A percentile compares a stretch with the other conserved stretches of the same genome.
phyloP scores from a whole-genome alignment of 2,329 filamentous ascomycete species.

The Aspergillus ibericus region DNA sequence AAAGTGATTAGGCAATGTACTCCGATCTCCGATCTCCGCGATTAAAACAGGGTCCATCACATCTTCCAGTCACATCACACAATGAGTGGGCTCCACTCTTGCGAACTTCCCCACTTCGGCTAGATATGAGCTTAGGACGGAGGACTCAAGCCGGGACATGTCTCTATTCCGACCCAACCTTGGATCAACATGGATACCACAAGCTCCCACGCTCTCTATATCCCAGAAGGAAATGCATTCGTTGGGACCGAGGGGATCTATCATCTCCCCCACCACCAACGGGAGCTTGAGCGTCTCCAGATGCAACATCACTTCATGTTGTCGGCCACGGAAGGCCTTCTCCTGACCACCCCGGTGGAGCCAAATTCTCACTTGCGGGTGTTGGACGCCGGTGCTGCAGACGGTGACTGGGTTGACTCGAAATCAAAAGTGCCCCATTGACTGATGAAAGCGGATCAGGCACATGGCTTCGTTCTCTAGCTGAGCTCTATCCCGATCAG shows the following conservation, averaged over 20 bases:
- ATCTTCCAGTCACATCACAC: too few relatives aligned
- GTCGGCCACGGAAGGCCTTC: conserved; percentile 6
- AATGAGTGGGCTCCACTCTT: too few relatives aligned
- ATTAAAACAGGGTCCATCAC: too few relatives aligned
- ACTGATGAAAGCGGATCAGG: neutral
- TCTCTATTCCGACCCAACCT: too few relatives aligned
- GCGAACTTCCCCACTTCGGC: too few relatives aligned
- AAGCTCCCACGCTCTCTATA: neutral
- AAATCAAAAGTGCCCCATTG: neutral
- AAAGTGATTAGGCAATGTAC: too few relatives aligned
- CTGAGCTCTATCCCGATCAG: conserved; percentile 1
- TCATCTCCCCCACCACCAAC: conserved; percentile 13
- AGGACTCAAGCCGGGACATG: too few relatives aligned
- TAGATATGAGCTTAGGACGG: too few relatives aligned
- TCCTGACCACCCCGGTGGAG: neutral
- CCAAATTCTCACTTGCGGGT: neutral
- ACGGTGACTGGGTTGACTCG: conserved; percentile 7
- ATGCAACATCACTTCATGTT: conserved; percentile 14
- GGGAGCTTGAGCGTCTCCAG: conserved; percentile 11
- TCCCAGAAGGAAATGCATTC: neutral
- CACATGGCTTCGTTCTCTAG: conserved; percentile 11
- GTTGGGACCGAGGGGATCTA: conserved; percentile 16
- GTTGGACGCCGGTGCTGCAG: conserved; percentile 13
- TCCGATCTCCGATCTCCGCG: too few relatives aligned
- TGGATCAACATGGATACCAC: too few relatives aligned